These are phyloP conservation scores for Phaeophleospora eucalypticola DNA, from an alignment of 2,329 filamentous ascomycete species.

Conservation along the genomic window DNA sequence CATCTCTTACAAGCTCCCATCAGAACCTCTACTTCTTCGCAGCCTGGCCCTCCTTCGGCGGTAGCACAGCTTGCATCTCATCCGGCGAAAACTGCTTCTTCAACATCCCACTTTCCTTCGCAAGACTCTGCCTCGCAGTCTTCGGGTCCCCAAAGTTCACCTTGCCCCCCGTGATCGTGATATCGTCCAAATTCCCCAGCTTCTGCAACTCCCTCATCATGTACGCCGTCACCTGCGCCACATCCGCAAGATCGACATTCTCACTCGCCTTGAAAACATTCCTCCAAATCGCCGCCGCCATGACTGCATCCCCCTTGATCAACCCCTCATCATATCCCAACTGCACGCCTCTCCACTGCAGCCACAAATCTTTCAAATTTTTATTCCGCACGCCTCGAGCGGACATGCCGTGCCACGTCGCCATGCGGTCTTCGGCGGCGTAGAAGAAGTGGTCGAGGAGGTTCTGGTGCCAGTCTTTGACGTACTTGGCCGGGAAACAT, in stretches of 20 bases:
- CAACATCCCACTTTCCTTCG: conserved; percentile 20
- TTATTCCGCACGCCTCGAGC: conserved; percentile 54
- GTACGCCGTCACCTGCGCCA: conserved; percentile 61
- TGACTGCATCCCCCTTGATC: conserved; percentile 68
- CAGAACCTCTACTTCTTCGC: no score
- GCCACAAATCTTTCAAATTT: conserved; percentile 79
- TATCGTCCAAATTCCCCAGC: conserved; percentile 52
- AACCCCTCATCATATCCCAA: conserved; percentile 82
- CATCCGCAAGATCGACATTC: conserved; percentile 57
- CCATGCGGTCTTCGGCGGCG: conserved; percentile 79
- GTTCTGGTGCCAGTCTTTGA: conserved; percentile 79
- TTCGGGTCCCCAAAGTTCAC: conserved; percentile 50
- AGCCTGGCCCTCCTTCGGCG: no score
- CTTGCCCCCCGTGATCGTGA: conserved; percentile 44
- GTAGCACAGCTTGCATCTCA: conserved; percentile 10
- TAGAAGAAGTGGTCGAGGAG: conserved; percentile 94
- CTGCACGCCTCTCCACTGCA: conserved; percentile 85
- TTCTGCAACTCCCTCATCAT: conserved; percentile 55
- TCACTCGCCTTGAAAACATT: conserved; percentile 78
- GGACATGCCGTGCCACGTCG: conserved; percentile 67
- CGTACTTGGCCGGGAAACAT: conserved; percentile 65
- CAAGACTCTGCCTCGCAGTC: conserved; percentile 33
- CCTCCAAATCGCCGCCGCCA: conserved; percentile 83
- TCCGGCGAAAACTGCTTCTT: background rate
- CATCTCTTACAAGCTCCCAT: no score